Conservation (phyloP, 768 basidiomycete species). For the Amanita fuliginea region DNA sequence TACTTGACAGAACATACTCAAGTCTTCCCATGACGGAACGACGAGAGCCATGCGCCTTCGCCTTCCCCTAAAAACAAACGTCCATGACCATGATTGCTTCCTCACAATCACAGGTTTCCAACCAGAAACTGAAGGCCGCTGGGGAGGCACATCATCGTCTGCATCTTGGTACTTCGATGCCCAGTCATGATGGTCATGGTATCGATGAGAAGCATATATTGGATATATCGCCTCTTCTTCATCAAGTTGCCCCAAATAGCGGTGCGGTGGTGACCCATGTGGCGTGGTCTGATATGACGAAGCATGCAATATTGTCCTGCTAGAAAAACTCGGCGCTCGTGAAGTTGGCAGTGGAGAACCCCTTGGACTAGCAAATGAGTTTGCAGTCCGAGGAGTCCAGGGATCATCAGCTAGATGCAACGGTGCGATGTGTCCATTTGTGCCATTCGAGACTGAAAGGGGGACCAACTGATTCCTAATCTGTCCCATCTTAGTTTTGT, state of each 20-base stretch:
- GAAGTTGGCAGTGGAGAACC: slow-evolving; percentile 5
- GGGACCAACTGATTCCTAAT: slow-evolving; percentile 14
- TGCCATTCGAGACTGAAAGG: slow-evolving; percentile 1
- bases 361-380: background rate
- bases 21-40: slow-evolving; percentile 24
- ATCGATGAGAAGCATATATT: slow-evolving; percentile 26
- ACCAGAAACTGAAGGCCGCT: slow-evolving; percentile 17
- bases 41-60: slow-evolving; percentile 42
- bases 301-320: slow-evolving; percentile 6
- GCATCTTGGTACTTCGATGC: slow-evolving; percentile 16
- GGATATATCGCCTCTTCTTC: slow-evolving; percentile 43
- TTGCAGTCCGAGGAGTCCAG: background rate
- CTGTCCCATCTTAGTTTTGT: slow-evolving; percentile 21
- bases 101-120: slow-evolving; percentile 2
- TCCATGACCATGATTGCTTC: slow-evolving; percentile 30
- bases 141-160: slow-evolving; percentile 9
- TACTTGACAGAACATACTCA: slow-evolving; percentile 8
- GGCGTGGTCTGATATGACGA: slow-evolving; percentile 23
- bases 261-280: slow-evolving; percentile 13
- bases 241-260: slow-evolving; percentile 14
- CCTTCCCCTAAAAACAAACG: slow-evolving; percentile 44
- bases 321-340: slow-evolving; percentile 7
- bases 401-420: background rate
- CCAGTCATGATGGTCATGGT: slow-evolving; percentile 22
- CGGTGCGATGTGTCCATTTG: background rate